Percentiles rank a stretch among this genome's conserved stretches.
Conservation (phyloP, 345 rosid species). For the Aquilaria sinensis region DNA sequence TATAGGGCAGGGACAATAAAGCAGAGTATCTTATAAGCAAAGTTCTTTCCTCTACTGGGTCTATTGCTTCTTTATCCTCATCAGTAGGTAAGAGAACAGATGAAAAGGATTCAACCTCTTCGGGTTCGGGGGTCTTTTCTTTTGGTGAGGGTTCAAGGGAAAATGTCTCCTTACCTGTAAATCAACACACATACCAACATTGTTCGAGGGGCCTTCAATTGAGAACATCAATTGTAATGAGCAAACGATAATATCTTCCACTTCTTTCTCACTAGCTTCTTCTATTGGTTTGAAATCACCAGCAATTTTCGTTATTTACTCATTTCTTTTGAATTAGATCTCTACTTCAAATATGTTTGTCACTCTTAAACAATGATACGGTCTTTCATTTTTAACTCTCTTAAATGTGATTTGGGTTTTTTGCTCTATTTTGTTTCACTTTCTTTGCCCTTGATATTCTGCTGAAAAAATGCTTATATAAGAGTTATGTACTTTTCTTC, state of each 20-base stretch:
- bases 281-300: constrained; percentile 28
- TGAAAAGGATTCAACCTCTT: constrained; percentile 82
- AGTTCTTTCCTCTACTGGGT: constrained; percentile 91
- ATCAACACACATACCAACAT: too few relatives aligned
- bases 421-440: too few relatives aligned
- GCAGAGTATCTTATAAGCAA: constrained; percentile 41
- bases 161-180: too few relatives aligned
- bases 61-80: constrained; percentile 82
- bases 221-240: constrained; percentile 5
- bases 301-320: constrained; percentile 15
- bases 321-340: too few relatives aligned
- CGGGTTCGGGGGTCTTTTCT: constrained; percentile 48
- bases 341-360: too few relatives aligned
- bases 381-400: too few relatives aligned
- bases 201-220: constrained; percentile 19
- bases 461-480: too few relatives aligned
- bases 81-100: constrained; percentile 82
- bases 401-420: too few relatives aligned
- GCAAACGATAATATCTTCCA: constrained; percentile 20
- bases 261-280: constrained; percentile 49
- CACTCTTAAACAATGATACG: too few relatives aligned
- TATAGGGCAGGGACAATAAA: not conserved
- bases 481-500: too few relatives aligned
- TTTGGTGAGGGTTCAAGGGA: too few relatives aligned
- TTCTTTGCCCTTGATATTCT: too few relatives aligned